Evolutionary conservation across 1,284 basidiomycete genomes (phyloP), one percentile per base, ranked within the genome.

Genomic region (Sphagnurus paluster): DNA sequence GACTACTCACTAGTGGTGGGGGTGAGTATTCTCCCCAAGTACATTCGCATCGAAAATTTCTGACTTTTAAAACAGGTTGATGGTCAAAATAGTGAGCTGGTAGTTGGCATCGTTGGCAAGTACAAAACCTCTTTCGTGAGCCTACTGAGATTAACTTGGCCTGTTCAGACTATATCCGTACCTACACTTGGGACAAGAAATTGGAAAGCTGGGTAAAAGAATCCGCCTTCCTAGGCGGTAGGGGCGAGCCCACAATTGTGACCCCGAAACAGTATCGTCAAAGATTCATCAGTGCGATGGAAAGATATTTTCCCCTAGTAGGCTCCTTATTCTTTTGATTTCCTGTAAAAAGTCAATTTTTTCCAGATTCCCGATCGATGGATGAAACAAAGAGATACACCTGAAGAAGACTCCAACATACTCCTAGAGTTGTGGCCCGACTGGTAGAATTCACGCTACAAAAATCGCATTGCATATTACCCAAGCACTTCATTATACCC

Each of bases 171-270:
- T 96, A 93, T 63, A 89, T 96, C 49, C 83, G 93, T 14, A 95
- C 93, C 1, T 96, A 94, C 60, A 96, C 92, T 0, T 94, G 93
- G 94, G 96, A 99, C 71, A 99, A 99, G 74, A 94, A 94, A 59
- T 75, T 98, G 20, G 96, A 99, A 69, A 96, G 87, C 55, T 96
- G 93, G 88, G 93, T 98, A 39, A 99, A 98, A 64, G 96, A 98
- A 60, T 87, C 90, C 1, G 79, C 90, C 0, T 92, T 95, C 66
- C 74, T 98, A 14, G 91, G 92, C 44, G 84, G 83, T 26, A 86
- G 82, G 58, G 90, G 91, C 16, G 93, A 94, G 54, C 93, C 93
- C 0, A 97, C 94, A 0, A 94, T 97, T 58, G 88, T 98, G 20
- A 93, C 92, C 2, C 87, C 86, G 5, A 84, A 79, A 57, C 82